These are phyloP conservation scores for Yamadazyma dushanensis DNA, from an alignment of 1,139 yeast species.

Conservation along the genomic window DNA sequence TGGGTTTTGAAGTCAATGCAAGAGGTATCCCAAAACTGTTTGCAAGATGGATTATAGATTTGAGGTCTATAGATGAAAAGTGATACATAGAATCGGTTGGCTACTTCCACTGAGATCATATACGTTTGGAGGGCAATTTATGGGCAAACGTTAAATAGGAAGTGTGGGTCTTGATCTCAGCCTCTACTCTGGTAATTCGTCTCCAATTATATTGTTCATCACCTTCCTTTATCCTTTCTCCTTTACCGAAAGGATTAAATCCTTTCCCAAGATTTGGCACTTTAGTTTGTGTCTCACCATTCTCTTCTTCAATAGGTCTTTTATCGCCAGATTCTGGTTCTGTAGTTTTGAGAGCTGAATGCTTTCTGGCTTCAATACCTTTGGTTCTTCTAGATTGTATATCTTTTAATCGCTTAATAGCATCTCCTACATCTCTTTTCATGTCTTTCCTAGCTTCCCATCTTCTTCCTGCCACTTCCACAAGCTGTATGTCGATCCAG, in stretches of 20 bases:
- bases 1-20: too few relatives aligned
- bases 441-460: slow-evolving; percentile 93
- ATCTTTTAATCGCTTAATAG: slow-evolving; percentile 75
- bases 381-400: slow-evolving; percentile 72
- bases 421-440: slow-evolving; percentile 81
- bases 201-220: slow-evolving; percentile 79
- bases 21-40: too few relatives aligned
- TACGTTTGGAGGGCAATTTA: slow-evolving; percentile 12
- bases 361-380: slow-evolving; percentile 67
- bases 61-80: too few relatives aligned
- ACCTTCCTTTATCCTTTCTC: slow-evolving; percentile 79
- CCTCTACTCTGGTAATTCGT: slow-evolving; percentile 76
- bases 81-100: too few relatives aligned
- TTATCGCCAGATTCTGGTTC: slow-evolving; percentile 21
- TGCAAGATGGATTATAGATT: too few relatives aligned
- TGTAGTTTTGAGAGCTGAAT: slow-evolving; percentile 10
- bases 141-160: slow-evolving; percentile 89
- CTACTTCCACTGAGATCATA: too few relatives aligned
- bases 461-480: slow-evolving; percentile 79
- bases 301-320: slow-evolving; percentile 19
- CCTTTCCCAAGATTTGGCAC: slow-evolving; percentile 50
- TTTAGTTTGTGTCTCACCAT: slow-evolving; percentile 14
- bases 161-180: slow-evolving; percentile 90
- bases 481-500: slow-evolving; percentile 92
- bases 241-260: slow-evolving; percentile 90